These are phyloP conservation scores for Debaryomyces subglobosus DNA, from an alignment of 1,139 yeast species.

Conservation along the genomic window DNA sequence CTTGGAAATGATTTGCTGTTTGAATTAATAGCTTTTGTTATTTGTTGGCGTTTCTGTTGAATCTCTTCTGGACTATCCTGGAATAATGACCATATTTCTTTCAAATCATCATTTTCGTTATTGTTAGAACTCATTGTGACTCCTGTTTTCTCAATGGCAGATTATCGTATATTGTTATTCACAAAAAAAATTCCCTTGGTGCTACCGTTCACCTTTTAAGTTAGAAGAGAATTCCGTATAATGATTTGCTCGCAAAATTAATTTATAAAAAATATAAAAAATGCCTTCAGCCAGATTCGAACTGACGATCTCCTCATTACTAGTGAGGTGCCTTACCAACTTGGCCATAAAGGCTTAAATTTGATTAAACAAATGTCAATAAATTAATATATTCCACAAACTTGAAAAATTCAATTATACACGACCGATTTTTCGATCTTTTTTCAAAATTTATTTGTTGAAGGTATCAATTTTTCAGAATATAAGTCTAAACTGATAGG, in stretches of 20 bases:
- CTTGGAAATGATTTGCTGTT: slow-evolving; percentile 40
- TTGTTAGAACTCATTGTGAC: not conserved
- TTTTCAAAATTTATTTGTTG: not conserved
- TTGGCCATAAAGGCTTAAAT: slow-evolving; percentile 61
- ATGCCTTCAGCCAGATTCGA: slow-evolving; percentile 82
- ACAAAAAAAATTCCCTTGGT: not conserved
- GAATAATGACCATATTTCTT: slow-evolving; percentile 38
- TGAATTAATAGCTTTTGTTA: slow-evolving; percentile 31
- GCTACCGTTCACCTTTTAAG: not conserved
- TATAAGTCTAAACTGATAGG: not conserved
- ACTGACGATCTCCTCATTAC: slow-evolving; percentile 90
- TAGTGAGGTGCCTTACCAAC: slow-evolving; percentile 92
- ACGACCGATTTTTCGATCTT: slow-evolving; percentile 4
- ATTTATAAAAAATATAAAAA: slow-evolving; percentile 22
- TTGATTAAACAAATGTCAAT: not conserved
- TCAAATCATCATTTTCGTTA: slow-evolving; percentile 4
- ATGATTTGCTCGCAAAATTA: too few species aligned
- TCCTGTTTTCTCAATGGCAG: not conserved
- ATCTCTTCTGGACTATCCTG: slow-evolving; percentile 39
- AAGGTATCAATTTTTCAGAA: not conserved
- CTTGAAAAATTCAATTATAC: not conserved
- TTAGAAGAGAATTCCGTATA: not conserved
- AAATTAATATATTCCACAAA: not conserved
- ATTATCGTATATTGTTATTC: not conserved
- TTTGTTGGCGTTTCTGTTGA: slow-evolving; percentile 33